These are phyloP conservation scores for Scalesia atractyloides DNA, from an alignment of 129 eudicot genomes.

Conservation along the genomic window DNA sequence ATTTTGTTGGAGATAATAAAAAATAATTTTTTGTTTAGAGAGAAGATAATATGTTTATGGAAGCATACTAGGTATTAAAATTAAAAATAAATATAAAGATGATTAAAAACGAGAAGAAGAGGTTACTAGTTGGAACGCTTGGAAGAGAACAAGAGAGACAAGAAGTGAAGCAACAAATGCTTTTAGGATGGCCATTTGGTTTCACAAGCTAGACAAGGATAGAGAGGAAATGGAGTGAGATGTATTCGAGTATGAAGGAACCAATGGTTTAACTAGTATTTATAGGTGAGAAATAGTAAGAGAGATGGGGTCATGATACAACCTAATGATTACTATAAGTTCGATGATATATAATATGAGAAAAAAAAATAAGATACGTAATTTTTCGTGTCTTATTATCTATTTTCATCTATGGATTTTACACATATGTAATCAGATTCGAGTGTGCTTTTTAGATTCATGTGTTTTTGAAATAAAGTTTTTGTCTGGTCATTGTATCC, in stretches of 20 bases:
- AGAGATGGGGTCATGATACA: background rate
- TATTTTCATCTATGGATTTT: too few relatives aligned
- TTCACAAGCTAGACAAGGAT: background rate
- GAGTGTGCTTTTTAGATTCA: too few relatives aligned
- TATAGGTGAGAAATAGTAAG: slow-evolving; percentile 10
- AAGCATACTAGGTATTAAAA: background rate
- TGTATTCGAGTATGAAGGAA: slow-evolving; percentile 12
- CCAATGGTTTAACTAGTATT: slow-evolving; percentile 10
- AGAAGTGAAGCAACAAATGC: slow-evolving; percentile 40
- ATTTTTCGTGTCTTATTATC: too few relatives aligned
- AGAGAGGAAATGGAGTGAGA: slow-evolving; percentile 23
- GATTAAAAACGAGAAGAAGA: background rate
- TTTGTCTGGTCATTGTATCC: too few relatives aligned
- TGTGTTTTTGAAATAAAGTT: too few relatives aligned
- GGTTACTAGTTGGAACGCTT: slow-evolving; percentile 40
- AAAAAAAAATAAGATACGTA: too few relatives aligned
- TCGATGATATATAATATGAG: too few relatives aligned
- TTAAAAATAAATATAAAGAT: background rate
- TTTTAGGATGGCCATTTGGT: slow-evolving; percentile 44
- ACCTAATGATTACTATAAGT: background rate
- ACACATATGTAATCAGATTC: too few relatives aligned
- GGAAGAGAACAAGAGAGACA: slow-evolving; percentile 41
- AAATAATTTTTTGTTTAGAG: too few relatives aligned
- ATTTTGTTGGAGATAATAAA: background rate
- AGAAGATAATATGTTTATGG: background rate